Evolutionary conservation across 768 basidiomycete species (phyloP).

Genomic region (Panaeolus papilionaceus): DNA sequence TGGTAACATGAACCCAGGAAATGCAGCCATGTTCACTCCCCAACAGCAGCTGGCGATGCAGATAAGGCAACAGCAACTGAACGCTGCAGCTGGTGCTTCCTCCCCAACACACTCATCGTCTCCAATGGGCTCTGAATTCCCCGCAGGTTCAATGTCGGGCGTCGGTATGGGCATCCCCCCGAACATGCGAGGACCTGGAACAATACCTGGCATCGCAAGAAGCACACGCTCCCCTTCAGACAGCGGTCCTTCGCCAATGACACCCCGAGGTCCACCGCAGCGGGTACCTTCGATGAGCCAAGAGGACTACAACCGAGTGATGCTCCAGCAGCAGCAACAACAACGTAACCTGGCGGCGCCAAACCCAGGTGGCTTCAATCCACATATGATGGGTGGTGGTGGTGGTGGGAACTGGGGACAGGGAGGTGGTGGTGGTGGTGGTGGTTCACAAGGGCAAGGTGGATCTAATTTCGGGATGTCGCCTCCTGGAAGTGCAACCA

Average conservation of each 20-base stretch:
- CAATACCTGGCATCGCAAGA: slow-evolving; percentile 78
- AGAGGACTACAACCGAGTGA: slow-evolving; percentile 65
- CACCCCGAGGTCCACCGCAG: slow-evolving; percentile 46
- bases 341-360: slow-evolving; percentile 43
- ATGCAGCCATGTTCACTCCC: slow-evolving; percentile 37
- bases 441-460: slow-evolving; percentile 37
- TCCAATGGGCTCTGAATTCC: slow-evolving; percentile 45
- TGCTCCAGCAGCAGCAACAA: slow-evolving; percentile 49
- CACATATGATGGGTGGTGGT: slow-evolving; percentile 36
- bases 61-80: slow-evolving; percentile 48
- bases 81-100: slow-evolving; percentile 28
- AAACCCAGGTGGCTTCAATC: slow-evolving; percentile 41
- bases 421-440: slow-evolving; percentile 40
- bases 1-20: slow-evolving; percentile 30
- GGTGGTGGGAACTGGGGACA: slow-evolving; percentile 20
- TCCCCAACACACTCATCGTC: slow-evolving; percentile 52
- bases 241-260: slow-evolving; percentile 56
- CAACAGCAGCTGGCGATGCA: slow-evolving; percentile 43
- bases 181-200: slow-evolving; percentile 31
- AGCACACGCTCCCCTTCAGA: slow-evolving; percentile 81
- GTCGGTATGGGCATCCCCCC: slow-evolving; percentile 14
- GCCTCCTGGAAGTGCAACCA: slow-evolving; percentile 45
- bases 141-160: slow-evolving; percentile 30
- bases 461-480: slow-evolving; percentile 46
- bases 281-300: slow-evolving; percentile 47